A percentile compares a stretch with the other conserved stretches of the same genome.
Evolutionary conservation across 495 filamentous ascomycete genomes (phyloP).

Genomic region (Chaetomidium leptoderma): DNA sequence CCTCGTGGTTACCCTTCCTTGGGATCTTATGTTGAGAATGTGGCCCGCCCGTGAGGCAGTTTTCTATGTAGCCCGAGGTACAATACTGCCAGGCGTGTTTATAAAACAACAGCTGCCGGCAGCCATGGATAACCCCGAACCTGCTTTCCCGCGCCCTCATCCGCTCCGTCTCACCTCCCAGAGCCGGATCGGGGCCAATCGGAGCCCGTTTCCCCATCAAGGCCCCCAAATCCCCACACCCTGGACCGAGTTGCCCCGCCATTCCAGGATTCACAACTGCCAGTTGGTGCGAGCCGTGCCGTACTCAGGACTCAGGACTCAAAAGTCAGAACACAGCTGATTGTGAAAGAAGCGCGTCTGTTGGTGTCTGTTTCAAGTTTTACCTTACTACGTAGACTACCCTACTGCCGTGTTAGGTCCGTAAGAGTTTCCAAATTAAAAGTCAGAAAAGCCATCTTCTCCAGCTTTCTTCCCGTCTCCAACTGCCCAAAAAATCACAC

Average conservation of each 20-base stretch:
- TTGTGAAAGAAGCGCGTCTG: not conserved
- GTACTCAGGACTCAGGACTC: not conserved
- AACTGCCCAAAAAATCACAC: too few relatives aligned
- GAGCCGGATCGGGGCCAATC: not conserved
- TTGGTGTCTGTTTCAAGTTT: not conserved
- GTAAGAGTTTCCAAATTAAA: too few relatives aligned
- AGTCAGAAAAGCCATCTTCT: too few relatives aligned
- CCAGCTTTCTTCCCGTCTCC: too few relatives aligned
- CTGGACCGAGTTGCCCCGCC: not conserved
- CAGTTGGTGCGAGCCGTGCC: not conserved
- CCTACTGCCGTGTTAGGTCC: not conserved
- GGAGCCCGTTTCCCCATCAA: not conserved
- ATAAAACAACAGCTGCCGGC: not conserved
- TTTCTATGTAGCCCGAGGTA: too few relatives aligned
- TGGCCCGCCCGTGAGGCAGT: too few relatives aligned
- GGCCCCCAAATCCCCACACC: too few relatives aligned
- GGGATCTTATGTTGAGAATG: not conserved
- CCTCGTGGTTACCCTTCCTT: slow-evolving; percentile 18
- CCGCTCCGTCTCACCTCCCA: not conserved
- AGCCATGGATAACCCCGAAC: too few relatives aligned
- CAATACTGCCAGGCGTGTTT: not conserved
- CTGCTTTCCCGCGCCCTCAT: not conserved
- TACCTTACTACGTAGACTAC: too few relatives aligned
- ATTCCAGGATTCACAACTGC: not conserved
- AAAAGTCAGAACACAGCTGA: not conserved